Evolutionary conservation across 2,329 filamentous ascomycete genomes (phyloP).

Genomic region (Neopestalotiopsis rosae): DNA sequence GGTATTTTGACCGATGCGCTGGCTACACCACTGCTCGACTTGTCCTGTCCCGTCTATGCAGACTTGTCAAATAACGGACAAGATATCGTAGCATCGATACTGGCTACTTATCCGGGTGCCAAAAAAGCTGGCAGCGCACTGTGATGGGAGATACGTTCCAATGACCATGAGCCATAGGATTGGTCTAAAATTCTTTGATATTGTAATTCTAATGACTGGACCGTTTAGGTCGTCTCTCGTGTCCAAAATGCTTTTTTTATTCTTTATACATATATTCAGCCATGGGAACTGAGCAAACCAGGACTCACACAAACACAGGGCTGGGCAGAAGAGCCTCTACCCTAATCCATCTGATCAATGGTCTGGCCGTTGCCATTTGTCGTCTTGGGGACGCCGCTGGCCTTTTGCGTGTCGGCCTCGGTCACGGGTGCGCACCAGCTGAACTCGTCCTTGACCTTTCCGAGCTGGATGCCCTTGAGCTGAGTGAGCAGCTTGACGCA

Average conservation of each 20-base stretch:
- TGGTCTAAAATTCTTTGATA: background rate
- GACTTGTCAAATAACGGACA: background rate
- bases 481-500: conserved; percentile 75
- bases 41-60: conserved; percentile 2
- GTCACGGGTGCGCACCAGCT: conserved; percentile 68
- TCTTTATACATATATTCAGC: background rate
- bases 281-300: background rate
- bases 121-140: background rate
- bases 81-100: background rate
- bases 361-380: conserved; percentile 33
- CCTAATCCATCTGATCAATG: conserved; percentile 43
- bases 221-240: background rate
- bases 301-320: background rate
- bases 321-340: background rate
- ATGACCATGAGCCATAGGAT: background rate
- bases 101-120: background rate
- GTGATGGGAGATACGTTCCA: background rate
- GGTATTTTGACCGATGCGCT: background rate
- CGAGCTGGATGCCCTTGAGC: conserved; percentile 85
- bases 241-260: background rate
- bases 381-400: conserved; percentile 34
- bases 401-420: conserved; percentile 50
- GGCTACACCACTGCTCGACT: background rate
- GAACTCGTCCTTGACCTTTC: conserved; percentile 77
- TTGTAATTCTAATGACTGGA: background rate